Evolutionary conservation across 2,329 filamentous ascomycete species (phyloP).

Genomic region (Aspergillus sp.): DNA sequence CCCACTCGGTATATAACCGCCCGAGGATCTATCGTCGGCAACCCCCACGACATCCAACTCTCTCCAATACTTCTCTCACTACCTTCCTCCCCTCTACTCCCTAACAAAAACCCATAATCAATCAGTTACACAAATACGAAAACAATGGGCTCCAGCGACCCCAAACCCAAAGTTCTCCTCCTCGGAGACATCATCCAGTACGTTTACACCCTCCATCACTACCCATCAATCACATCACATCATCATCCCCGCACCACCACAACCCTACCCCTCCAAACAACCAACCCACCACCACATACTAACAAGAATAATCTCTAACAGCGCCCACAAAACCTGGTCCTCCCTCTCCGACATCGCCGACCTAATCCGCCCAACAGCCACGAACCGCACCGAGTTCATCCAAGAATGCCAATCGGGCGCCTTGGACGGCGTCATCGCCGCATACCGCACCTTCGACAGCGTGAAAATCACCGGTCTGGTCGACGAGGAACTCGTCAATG

Average conservation of each 20-base stretch:
- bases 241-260: background rate
- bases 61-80: background rate
- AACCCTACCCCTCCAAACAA: background rate
- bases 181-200: slow-evolving; percentile 66
- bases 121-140: background rate
- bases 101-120: background rate
- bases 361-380: slow-evolving; percentile 63
- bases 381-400: slow-evolving; percentile 67
- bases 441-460: slow-evolving; percentile 72
- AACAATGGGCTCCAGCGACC: slow-evolving; percentile 25
- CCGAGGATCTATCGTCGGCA: background rate
- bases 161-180: slow-evolving; percentile 62
- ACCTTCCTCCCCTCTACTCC: background rate
- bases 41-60: background rate
- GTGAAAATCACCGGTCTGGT: slow-evolving; percentile 66
- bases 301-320: slow-evolving; percentile 18
- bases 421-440: slow-evolving; percentile 65
- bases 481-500: slow-evolving; percentile 68
- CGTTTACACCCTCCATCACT: slow-evolving; percentile 30
- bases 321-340: slow-evolving; percentile 66
- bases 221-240: background rate
- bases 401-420: slow-evolving; percentile 65
- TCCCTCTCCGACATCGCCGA: slow-evolving; percentile 63
- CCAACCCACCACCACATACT: background rate
- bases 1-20: background rate